Conservation (phyloP, 1,139 yeast genomes). For the Hemisphaericaspora lyxosophila region DNA sequence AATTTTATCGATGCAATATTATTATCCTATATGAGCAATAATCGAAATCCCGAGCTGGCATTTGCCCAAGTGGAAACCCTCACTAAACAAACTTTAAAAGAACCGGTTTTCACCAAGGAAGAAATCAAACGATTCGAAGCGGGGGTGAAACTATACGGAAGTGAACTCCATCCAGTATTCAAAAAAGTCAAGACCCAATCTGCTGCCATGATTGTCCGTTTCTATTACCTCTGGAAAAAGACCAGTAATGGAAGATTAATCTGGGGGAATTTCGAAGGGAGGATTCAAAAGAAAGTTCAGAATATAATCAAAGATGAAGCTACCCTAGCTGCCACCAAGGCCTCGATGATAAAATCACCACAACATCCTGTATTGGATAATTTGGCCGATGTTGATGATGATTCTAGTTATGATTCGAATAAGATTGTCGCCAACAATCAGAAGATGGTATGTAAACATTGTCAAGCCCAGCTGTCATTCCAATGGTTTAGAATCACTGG, state of each 20-base stretch:
- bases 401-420: slow-evolving; percentile 61
- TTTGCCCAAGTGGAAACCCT: slow-evolving; percentile 36
- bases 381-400: slow-evolving; percentile 66
- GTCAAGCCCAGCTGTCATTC: slow-evolving; percentile 51
- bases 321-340: slow-evolving; percentile 12
- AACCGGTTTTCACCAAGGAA: slow-evolving; percentile 68
- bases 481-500: slow-evolving; percentile 81
- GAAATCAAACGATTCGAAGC: slow-evolving; percentile 72
- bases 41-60: slow-evolving; percentile 53
- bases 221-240: slow-evolving; percentile 89
- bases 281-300: slow-evolving; percentile 56
- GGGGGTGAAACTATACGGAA: slow-evolving; percentile 72
- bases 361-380: slow-evolving; percentile 27
- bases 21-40: slow-evolving; percentile 49
- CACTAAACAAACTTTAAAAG: slow-evolving; percentile 60
- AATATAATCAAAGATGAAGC: slow-evolving; percentile 34
- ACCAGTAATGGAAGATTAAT: slow-evolving; percentile 69
- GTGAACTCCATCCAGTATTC: slow-evolving; percentile 74
- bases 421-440: slow-evolving; percentile 40
- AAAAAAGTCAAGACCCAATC: slow-evolving; percentile 70
- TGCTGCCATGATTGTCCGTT: slow-evolving; percentile 76
- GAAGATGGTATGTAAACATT: slow-evolving; percentile 61
- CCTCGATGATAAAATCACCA: slow-evolving; percentile 9
- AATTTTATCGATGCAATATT: slow-evolving; percentile 78
- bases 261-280: slow-evolving; percentile 83